Base-by-base conservation (phyloP, 495 filamentous ascomycete species). In the Lasiosphaeria ovina region DNA sequence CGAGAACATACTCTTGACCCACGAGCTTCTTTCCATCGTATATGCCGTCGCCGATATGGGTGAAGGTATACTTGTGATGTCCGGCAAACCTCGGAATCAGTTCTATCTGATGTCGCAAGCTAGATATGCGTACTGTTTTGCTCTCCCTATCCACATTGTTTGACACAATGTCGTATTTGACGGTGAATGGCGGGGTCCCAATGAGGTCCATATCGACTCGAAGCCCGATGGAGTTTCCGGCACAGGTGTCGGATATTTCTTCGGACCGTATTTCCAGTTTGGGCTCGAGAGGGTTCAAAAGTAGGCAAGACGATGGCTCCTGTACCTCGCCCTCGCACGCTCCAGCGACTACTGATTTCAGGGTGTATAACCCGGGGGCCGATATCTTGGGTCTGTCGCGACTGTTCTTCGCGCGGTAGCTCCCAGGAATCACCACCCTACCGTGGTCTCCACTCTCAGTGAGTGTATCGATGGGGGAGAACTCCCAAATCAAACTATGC, bases 161-260 rank as follows among this genome's bases (percentile, higher is more conserved):
- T 32, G 81, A 81, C 50, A 87, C 83, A 49, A 90, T 78, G 34
- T 83, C 83, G 67, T 96, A 98, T 3, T 76, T 74, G 32, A 98
- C 77, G 7, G 78, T 74, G 75, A 98, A 98, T 5, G 92, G 92
- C 55, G 94, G 94, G 0, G 92, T 95, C 36, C 94, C 94, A 31
- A 90, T 86, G 47, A 98, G 74, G 62, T 97, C 90, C 48, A 98
- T 75, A 65, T 92, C 89, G 31, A 98, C 90, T 10, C 87, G 81
- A 42, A 98, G 79, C 31, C 94, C 94, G 62, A 98, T 89, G 0
- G 93, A 90, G 66, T 90, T 96, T 52, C 92, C 90, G 44, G 92
- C 93, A 73, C 94, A 98, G 65, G 93, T 96, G 69, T 98, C 94
- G 44, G 88, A 87, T 36, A 98, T 90, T 64, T 91, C 87, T 64